Conservation (phyloP, 2,329 filamentous ascomycete genomes). For the Byssothecium circinans region DNA sequence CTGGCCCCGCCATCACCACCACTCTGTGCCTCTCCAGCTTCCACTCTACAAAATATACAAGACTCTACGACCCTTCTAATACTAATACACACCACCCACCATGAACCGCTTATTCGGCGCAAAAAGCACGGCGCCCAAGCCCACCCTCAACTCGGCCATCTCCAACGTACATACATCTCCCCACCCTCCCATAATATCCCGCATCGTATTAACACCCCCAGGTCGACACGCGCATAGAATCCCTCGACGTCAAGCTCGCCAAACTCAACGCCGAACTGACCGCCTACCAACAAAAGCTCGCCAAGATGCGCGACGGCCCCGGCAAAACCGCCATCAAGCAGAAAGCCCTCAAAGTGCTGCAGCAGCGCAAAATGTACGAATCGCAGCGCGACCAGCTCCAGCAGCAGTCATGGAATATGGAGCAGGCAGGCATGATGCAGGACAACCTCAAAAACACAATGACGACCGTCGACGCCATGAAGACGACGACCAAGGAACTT, state of each 20-base stretch:
- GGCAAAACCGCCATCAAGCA: conserved; percentile 91
- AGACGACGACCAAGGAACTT: conserved; percentile 91
- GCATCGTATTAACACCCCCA: conserved; percentile 40
- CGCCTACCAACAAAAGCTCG: conserved; percentile 82
- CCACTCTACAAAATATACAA: too few species aligned
- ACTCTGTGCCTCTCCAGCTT: too few species aligned
- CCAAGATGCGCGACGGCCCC: conserved; percentile 92
- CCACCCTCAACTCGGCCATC: conserved; percentile 82
- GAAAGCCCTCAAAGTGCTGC: conserved; percentile 90
- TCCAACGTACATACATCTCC: conserved; percentile 60
- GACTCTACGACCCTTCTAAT: too few species aligned
- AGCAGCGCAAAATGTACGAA: conserved; percentile 93
- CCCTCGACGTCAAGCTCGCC: conserved; percentile 91
- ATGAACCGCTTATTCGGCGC: conserved; percentile 98
- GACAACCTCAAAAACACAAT: conserved; percentile 98
- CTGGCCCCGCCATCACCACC: neutral
- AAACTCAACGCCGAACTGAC: conserved; percentile 87
- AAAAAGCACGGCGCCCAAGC: conserved; percentile 84
- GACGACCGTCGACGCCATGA: conserved; percentile 97
- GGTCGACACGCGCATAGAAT: conserved; percentile 79
- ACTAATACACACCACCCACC: conserved; percentile 27
- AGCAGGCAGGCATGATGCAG: conserved; percentile 97
- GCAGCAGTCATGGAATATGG: conserved; percentile 98
- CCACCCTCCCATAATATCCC: neutral
- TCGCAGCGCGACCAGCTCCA: conserved; percentile 90